Conservation (phyloP, 805 yeast genomes). For the Cyberlindnera euphorbiae region DNA sequence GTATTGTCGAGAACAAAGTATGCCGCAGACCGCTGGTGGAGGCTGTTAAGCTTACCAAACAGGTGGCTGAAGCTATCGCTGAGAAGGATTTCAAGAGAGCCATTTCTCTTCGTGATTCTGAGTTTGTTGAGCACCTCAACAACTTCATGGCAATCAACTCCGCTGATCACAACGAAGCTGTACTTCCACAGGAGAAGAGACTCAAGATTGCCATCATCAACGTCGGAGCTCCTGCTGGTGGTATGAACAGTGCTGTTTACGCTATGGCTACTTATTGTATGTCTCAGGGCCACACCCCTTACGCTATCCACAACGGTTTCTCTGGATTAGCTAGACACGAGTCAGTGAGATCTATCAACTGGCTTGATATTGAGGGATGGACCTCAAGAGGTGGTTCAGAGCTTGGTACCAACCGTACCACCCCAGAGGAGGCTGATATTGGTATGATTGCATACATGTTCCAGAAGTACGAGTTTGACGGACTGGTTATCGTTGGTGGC, state of each 20-base stretch:
- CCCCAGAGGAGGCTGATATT: conserved; percentile 40
- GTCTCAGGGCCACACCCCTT: conserved; percentile 86
- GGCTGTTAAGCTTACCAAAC: conserved; percentile 80
- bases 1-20: conserved; percentile 80
- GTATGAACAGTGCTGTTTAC: neutral
- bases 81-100: conserved; percentile 79
- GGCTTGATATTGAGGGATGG: conserved; percentile 91
- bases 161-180: conserved; percentile 59
- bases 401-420: conserved; percentile 76
- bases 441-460: conserved; percentile 92
- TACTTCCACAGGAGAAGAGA: conserved; percentile 55
- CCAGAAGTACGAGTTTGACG: conserved; percentile 84
- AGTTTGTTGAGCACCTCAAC: conserved; percentile 72
- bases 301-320: conserved; percentile 91
- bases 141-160: conserved; percentile 67
- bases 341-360: conserved; percentile 63
- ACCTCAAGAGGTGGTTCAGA: conserved; percentile 90
- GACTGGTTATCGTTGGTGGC: conserved; percentile 89
- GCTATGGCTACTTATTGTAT: conserved; percentile 24
- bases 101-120: conserved; percentile 80
- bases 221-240: conserved; percentile 98
- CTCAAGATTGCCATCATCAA: conserved; percentile 80
- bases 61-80: conserved; percentile 87
- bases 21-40: conserved; percentile 82
- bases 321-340: conserved; percentile 89